Base-by-base conservation (phyloP, 768 basidiomycete species). In the Gautieria morchelliformis region DNA sequence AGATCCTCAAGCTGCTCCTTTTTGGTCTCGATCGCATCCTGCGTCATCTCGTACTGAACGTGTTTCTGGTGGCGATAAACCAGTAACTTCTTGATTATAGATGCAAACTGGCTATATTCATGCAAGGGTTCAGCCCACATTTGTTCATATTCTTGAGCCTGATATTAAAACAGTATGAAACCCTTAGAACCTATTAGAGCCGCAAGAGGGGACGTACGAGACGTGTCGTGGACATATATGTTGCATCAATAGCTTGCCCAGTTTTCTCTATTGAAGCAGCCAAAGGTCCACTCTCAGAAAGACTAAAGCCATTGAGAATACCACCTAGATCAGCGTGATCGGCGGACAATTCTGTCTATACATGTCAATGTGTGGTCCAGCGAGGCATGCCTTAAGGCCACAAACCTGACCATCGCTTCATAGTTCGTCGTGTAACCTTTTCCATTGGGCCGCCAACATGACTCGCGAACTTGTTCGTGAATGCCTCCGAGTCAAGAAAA, bases 11-110 rank as follows among this genome's bases (percentile, higher is more conserved):
- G 74, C 63, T 84, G 78, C 64, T 89, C 90, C 56, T 84, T 84
- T 70, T 92, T 95, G 14, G 75, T 74, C 62, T 93, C 93, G 12
- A 99, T 75, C 24, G 78, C 76, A 67, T 97, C 94, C 69, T 95
- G 89, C 4, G 96, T 95, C 81, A 96, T 89, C 71, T 99, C 96
- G 65, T 87, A 94, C 68, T 99, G 96, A 8, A 93, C 88, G 61
- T 99, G 93, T 71, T 98, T 98, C 72, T 94, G 93, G 68, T 98
- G 95, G 44, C 96, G 89, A 72, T 94, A 99, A 0, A 84, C 83
- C 48, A 99, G 83, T 35, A 98, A 74, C 66, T 89, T 89, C 78
- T 92, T 94, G 74, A 99, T 98, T 66, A 97, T 94, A 19, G 78
- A 75, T 12, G 89, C 91, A 68, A 98, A 99, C 70, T 98, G 96